Evolutionary conservation across 192 early-diverging fungal genomes (phyloP).

Genomic region (Coemansia aciculifera): DNA sequence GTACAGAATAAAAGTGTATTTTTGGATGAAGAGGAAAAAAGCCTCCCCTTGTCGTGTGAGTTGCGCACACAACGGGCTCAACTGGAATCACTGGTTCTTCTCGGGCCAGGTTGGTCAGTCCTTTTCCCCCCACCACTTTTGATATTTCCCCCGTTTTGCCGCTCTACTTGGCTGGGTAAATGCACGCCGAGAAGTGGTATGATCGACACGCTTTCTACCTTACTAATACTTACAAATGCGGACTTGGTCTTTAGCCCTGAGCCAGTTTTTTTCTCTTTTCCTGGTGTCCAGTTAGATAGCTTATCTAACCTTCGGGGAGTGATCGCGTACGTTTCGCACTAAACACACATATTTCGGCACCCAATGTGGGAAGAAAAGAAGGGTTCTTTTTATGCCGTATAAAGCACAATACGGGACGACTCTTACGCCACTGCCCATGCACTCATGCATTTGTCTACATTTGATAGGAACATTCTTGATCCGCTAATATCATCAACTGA

Average conservation of each 20-base stretch:
- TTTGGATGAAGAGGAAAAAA: background rate
- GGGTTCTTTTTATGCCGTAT: background rate
- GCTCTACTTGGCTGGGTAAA: background rate
- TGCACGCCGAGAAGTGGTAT: background rate
- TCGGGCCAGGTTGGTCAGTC: background rate
- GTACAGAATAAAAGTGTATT: slow-evolving; percentile 2
- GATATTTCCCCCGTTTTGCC: slow-evolving; percentile 2
- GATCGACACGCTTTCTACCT: background rate
- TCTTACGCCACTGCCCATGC: background rate
- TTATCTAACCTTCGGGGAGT: no score
- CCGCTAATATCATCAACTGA: background rate
- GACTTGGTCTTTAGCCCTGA: background rate
- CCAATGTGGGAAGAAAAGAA: slow-evolving; percentile 1
- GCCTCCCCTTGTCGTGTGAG: background rate
- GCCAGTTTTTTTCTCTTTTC: background rate
- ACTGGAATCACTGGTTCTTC: background rate
- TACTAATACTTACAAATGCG: background rate
- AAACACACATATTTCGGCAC: background rate
- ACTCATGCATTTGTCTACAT: no score
- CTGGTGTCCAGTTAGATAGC: no score
- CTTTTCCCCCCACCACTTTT: background rate
- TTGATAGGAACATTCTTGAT: background rate
- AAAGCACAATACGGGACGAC: background rate
- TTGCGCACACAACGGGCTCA: background rate
- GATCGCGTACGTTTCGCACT: no score